phyloP scores from a whole-genome alignment of 2,329 filamentous ascomycete genomes.

The Trichoderma pleuroti region DNA sequence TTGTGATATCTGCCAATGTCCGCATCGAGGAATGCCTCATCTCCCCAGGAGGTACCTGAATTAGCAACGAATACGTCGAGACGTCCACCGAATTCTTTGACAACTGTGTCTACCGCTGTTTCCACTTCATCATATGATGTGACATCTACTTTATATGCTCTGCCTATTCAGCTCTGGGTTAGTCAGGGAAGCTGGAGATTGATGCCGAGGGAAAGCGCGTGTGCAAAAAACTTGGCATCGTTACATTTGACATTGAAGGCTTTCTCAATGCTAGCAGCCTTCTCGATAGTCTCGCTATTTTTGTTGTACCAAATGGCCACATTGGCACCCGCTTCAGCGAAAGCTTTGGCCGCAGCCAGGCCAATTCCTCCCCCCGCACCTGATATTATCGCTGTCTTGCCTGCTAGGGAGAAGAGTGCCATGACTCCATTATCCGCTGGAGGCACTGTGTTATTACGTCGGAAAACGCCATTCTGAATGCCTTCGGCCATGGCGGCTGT shows the following conservation, averaged over 20 bases:
- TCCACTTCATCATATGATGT: conserved; percentile 26
- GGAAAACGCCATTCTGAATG: conserved; percentile 2
- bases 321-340: conserved; percentile 1
- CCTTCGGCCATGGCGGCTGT: not conserved
- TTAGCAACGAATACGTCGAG: conserved; percentile 36
- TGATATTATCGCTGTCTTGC: not conserved
- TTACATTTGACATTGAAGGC: not conserved
- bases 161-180: not conserved
- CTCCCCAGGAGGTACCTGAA: conserved; percentile 24
- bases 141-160: conserved; percentile 23
- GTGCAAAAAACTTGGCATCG: not conserved
- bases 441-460: not conserved
- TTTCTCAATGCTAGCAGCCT: not conserved
- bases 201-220: not conserved
- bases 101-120: conserved; percentile 28
- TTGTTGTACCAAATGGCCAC: conserved; percentile 3
- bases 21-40: conserved; percentile 25
- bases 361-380: conserved; percentile 8
- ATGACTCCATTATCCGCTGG: conserved; percentile 1
- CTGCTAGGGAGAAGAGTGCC: not conserved
- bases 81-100: conserved; percentile 30
- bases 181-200: not conserved
- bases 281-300: not conserved
- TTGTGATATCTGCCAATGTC: conserved; percentile 32
- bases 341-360: not conserved